phyloP scores from a whole-genome alignment of 306 rosid species.

The Cajanus cajan region DNA sequence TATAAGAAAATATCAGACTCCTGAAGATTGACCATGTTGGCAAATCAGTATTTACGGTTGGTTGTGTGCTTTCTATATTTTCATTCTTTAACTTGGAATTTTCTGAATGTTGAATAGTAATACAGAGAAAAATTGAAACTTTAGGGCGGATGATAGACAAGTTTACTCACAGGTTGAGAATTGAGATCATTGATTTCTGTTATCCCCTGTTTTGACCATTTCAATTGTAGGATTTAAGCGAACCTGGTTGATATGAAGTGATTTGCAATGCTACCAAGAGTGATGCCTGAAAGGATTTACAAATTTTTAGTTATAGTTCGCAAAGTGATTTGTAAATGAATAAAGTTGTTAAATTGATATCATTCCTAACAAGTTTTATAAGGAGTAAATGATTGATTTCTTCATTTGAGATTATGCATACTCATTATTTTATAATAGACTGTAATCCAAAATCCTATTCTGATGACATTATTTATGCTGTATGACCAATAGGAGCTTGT shows the following conservation, averaged over 20 bases:
- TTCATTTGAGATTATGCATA: background rate
- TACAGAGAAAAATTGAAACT: background rate
- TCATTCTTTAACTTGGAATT: background rate
- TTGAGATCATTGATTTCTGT: background rate
- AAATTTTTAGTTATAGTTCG: background rate
- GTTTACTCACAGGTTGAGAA: constrained; percentile 7
- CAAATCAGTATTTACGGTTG: background rate
- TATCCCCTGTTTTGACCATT: background rate
- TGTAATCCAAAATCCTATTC: constrained; percentile 5
- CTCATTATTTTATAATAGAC: background rate
- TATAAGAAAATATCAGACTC: background rate
- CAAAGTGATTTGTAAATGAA: background rate
- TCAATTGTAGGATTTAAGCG: background rate
- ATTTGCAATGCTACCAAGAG: background rate
- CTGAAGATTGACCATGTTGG: background rate
- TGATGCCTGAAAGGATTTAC: background rate
- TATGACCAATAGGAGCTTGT: constrained; percentile 43
- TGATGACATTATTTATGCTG: constrained; percentile 18
- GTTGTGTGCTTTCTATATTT: background rate
- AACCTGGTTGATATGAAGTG: background rate
- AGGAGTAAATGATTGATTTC: background rate
- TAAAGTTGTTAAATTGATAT: background rate
- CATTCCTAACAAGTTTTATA: background rate
- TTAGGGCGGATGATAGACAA: background rate
- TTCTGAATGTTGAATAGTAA: background rate